These are phyloP conservation scores for Colletotrichum liriopes DNA, from an alignment of 2,329 filamentous ascomycete species.

Conservation along the genomic window DNA sequence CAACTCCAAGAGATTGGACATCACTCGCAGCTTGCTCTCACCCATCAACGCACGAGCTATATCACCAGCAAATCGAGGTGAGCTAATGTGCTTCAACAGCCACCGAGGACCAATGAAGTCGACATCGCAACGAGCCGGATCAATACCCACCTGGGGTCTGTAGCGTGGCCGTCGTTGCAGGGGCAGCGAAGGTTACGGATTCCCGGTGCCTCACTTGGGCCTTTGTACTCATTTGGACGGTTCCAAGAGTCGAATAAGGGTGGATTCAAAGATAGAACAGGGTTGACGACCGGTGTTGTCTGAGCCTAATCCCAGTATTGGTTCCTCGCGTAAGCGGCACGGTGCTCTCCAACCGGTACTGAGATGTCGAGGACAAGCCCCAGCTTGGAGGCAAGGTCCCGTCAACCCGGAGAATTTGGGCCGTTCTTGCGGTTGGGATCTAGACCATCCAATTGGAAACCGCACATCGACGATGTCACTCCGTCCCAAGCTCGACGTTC, in stretches of 20 bases:
- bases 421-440: constrained; percentile 24
- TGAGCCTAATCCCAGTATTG: constrained; percentile 22
- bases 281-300: constrained; percentile 12
- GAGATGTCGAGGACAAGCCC: constrained; percentile 10
- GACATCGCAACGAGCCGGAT: constrained; percentile 24
- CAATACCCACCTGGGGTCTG: neutral
- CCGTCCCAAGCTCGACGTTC: constrained; percentile 6
- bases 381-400: constrained; percentile 23
- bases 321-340: constrained; percentile 25
- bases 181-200: constrained; percentile 1
- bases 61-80: neutral
- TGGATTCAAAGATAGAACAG: neutral
- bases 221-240: constrained; percentile 1
- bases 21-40: neutral
- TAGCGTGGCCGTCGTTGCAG: constrained; percentile 15
- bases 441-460: constrained; percentile 31
- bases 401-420: constrained; percentile 36
- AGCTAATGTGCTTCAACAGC: neutral
- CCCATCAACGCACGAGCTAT: neutral
- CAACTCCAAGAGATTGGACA: neutral
- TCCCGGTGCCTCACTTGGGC: neutral
- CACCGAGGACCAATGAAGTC: constrained; percentile 15
- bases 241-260: constrained; percentile 5
- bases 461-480: constrained; percentile 14
- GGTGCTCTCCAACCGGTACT: constrained; percentile 17